These are phyloP conservation scores for Kazachstania psychrophila DNA, from an alignment of 805 yeast species.

Conservation along the genomic window DNA sequence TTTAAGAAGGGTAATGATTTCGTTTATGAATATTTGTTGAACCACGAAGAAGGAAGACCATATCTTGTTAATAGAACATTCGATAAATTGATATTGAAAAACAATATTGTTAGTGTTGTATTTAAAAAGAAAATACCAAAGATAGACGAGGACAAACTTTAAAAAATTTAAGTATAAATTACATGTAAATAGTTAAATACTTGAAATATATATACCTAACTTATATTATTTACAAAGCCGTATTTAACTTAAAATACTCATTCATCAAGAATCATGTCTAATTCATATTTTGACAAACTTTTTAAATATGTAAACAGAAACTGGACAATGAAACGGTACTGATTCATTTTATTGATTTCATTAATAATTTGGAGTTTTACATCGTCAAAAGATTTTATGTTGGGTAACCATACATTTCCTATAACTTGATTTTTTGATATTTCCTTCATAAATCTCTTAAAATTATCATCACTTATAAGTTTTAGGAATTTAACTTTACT, in stretches of 20 bases:
- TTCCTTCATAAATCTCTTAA: slow-evolving; percentile 11
- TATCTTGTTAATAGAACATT: slow-evolving; percentile 36
- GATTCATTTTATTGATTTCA: slow-evolving; percentile 27
- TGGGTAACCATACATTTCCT: slow-evolving; percentile 9
- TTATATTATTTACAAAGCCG: no score
- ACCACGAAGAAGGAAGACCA: slow-evolving; percentile 32
- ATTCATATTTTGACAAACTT: slow-evolving; percentile 32
- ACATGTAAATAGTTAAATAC: slow-evolving; percentile 1
- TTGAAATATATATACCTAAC: no score
- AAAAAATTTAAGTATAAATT: not conserved
- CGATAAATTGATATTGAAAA: slow-evolving; percentile 48
- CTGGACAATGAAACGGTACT: slow-evolving; percentile 42
- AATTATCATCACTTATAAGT: slow-evolving; percentile 17
- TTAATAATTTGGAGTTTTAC: slow-evolving; percentile 38
- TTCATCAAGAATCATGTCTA: no score
- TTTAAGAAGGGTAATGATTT: slow-evolving; percentile 28
- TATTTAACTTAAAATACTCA: no score
- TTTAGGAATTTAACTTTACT: slow-evolving; percentile 4
- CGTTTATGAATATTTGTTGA: slow-evolving; percentile 32
- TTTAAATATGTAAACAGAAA: slow-evolving; percentile 47
- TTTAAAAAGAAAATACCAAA: slow-evolving; percentile 6
- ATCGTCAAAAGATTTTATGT: slow-evolving; percentile 32
- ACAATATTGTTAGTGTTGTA: slow-evolving; percentile 39
- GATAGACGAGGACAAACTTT: not conserved
- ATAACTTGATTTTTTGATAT: not conserved